Evolutionary conservation across 192 early-diverging fungal genomes (phyloP), one percentile per base, ranked within the genome.

Genomic region (Powellomyces hirtus): DNA sequence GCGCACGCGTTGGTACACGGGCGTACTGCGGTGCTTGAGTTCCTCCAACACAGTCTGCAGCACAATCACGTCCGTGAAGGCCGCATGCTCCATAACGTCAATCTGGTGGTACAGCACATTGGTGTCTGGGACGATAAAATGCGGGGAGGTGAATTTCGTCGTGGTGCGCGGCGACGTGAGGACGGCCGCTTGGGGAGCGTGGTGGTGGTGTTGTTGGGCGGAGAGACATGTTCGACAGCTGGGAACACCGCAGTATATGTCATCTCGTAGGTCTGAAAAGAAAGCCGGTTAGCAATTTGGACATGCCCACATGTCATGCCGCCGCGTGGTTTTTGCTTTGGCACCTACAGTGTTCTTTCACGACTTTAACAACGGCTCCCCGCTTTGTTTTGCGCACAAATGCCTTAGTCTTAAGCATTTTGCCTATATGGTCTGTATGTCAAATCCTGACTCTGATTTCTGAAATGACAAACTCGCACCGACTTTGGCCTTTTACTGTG

Each of bases 21-120:
- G 79, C 42, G 86, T 76, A 56, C 87, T 93, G 34, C 92, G 78
- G 67, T 94, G 91, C 50, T 89, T 79, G 64, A 99, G 79, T 71
- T 99, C 97, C 64, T 97, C 90, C 35, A 94, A 82, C 7, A 97
- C 96, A 0, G 97, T 99, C 75, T 95, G 92, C 24, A 97, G 79
- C 10, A 99, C 85, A 63, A 99, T 86, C 18, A 99, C 92, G 70
- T 99, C 84, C 49, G 87, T 86, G 73, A 97, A 89, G 45, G 88
- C 86, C 31, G 84, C 73, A 59, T 96, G 92, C 75, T 96, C 94
- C 68, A 99, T 87, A 20, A 97, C 80, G 76, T 99, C 97, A 68
- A 99, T 93, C 73, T 73, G 77, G 52, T 77, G 78, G 30, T 68
- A 79, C 68, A 92, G 89, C 7, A 95, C 90, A 77, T 99, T 99